Conservation (phyloP, 768 basidiomycete species). For the Suillus plorans region DNA sequence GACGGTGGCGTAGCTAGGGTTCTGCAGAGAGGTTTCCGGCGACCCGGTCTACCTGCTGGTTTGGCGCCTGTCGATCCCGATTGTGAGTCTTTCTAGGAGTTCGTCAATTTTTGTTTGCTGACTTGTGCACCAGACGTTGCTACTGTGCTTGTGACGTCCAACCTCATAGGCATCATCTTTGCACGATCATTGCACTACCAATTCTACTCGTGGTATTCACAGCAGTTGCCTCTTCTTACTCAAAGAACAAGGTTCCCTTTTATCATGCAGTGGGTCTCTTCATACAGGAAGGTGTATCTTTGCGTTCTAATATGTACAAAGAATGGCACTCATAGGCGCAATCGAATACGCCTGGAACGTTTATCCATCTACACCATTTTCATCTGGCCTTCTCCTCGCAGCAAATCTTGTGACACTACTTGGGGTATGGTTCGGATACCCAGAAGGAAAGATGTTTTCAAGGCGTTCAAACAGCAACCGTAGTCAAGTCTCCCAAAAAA, state of each 20-base stretch:
- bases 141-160: slow-evolving; percentile 85
- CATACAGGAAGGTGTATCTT: background rate
- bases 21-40: slow-evolving; percentile 51
- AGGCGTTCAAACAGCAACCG: background rate
- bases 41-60: slow-evolving; percentile 51
- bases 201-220: slow-evolving; percentile 97
- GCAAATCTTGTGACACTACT: slow-evolving; percentile 52
- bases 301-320: slow-evolving; percentile 30
- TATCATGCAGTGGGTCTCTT: slow-evolving; percentile 52
- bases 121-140: slow-evolving; percentile 58
- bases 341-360: slow-evolving; percentile 90
- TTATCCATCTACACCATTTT: slow-evolving; percentile 74
- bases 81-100: slow-evolving; percentile 46
- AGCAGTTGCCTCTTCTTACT: slow-evolving; percentile 81
- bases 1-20: slow-evolving; percentile 68
- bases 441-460: slow-evolving; percentile 34
- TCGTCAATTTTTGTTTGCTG: slow-evolving; percentile 12
- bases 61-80: slow-evolving; percentile 51
- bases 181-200: slow-evolving; percentile 97
- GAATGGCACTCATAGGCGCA: slow-evolving; percentile 54
- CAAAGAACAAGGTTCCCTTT: slow-evolving; percentile 72
- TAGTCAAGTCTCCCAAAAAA: background rate
- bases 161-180: slow-evolving; percentile 87
- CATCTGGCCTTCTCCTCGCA: slow-evolving; percentile 54
- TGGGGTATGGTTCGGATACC: slow-evolving; percentile 55